These are phyloP conservation scores for Huiozyma naganishii DNA, from an alignment of 805 yeast species.

Conservation along the genomic window DNA sequence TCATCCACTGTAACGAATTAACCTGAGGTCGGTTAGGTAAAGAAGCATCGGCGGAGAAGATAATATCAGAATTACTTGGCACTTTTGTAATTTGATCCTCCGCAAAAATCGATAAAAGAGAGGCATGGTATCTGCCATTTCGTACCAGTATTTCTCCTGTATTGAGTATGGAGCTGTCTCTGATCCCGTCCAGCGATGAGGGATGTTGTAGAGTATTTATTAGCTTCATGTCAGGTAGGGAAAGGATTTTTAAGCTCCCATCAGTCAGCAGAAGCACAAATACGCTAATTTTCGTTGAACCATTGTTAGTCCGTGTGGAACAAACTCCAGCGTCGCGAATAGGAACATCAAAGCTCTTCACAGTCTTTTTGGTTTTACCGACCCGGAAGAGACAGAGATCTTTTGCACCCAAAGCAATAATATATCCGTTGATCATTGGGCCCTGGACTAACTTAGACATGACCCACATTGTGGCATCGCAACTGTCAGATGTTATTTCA, in stretches of 20 bases:
- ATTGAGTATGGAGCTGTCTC: background rate
- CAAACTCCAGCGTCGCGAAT: conserved; percentile 34
- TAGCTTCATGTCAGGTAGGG: conserved; percentile 52
- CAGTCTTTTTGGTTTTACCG: background rate
- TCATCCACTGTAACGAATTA: conserved; percentile 75
- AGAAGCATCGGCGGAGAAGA: no score
- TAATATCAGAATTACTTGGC: background rate
- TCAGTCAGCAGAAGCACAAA: conserved; percentile 36
- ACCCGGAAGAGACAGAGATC: conserved; percentile 33
- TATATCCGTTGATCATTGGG: conserved; percentile 43
- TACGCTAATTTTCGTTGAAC: background rate
- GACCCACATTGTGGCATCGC: conserved; percentile 1
- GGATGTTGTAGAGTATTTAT: background rate
- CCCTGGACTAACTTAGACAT: conserved; percentile 36
- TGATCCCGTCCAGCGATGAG: background rate
- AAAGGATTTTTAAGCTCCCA: conserved; percentile 36
- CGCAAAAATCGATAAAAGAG: conserved; percentile 34
- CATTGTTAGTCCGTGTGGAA: background rate
- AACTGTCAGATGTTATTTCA: background rate
- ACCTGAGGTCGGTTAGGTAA: conserved; percentile 74
- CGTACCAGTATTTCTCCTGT: background rate
- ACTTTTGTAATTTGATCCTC: background rate
- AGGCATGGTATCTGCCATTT: background rate
- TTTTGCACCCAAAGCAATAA: conserved; percentile 51
- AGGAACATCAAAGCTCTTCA: background rate